Base-by-base conservation (phyloP, 768 basidiomycete genomes). In the Suillus subalutaceus region DNA sequence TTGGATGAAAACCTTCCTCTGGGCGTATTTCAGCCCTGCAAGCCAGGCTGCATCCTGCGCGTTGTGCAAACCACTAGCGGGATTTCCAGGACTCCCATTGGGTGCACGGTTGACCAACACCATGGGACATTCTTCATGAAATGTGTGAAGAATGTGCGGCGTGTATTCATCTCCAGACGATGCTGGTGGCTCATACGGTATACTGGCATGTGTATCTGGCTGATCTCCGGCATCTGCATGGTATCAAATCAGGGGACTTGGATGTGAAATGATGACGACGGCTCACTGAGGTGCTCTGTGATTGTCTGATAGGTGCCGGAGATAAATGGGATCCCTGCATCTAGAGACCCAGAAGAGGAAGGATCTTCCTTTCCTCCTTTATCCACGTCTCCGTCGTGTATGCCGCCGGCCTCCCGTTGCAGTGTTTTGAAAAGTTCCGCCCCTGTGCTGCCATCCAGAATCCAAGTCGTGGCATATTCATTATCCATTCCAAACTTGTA, bases 41-140 rank as follows among this genome's bases (percentile, higher is more conserved):
- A 91, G 80, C 88, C 89, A 91, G 6, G 89, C 88, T 9, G 83
- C 83, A 66, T 89, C 87, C 73, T 91, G 90, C 3, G 89, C 85
- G 80, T 83, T 82, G 43, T 83, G 77, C 63, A 84, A 78, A 62
- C 74, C 74, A 23, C 80, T 75, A 5, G 69, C 72, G 2, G 72
- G 70, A 71, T 81, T 83, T n/a, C 82, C 82, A 13, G 84, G 81
- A 60, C 81, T 83, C 63, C 88, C 90, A 68, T 84, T 83, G 0
- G 88, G 89, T 57, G 81, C 81, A 48, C 90, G 84, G 75, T 86
- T 89, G 64, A 88, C 84, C 78, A 91, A 79, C 4, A 83, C 89
- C 62, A 91, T 90, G 3, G 89, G 90, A 70, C 87, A 82, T 46
- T 84, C 84, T 18, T 78, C 76, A 66, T 89, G 88, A n/a, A 81